A percentile compares a stretch with the other conserved stretches of the same genome.
Conservation (phyloP, 345 rosid genomes). For the Pistacia vera region DNA sequence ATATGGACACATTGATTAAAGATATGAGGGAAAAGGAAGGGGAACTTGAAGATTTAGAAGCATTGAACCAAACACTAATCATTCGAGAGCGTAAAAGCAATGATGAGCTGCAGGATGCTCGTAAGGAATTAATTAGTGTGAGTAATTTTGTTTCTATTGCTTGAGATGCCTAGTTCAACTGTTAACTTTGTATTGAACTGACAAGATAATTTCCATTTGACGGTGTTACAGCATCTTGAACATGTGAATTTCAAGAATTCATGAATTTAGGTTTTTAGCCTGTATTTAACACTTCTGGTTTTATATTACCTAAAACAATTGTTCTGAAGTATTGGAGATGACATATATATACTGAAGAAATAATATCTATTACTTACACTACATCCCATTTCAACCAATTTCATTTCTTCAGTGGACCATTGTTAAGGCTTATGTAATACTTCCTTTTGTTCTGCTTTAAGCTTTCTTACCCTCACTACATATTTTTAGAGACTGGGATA, state of each 20-base stretch:
- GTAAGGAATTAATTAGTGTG: constrained; percentile 79
- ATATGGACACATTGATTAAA: constrained; percentile 58
- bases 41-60: constrained; percentile 67
- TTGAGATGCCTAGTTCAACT: not conserved
- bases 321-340: not conserved
- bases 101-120: constrained; percentile 92
- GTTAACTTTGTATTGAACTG: not conserved
- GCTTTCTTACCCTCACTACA: constrained; percentile 1
- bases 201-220: not conserved
- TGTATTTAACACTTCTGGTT: not conserved
- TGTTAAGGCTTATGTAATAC: not conserved
- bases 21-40: constrained; percentile 85
- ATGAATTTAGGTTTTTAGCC: not conserved
- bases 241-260: not conserved
- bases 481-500: constrained; percentile 18
- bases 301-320: not conserved
- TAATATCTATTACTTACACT: not conserved
- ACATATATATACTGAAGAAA: not conserved
- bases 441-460: constrained; percentile 7
- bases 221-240: constrained; percentile 3
- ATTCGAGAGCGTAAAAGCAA: constrained; percentile 84
- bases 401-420: no score
- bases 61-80: constrained; percentile 78
- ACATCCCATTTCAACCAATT: no score
- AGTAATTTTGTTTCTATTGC: constrained; percentile 27